phyloP scores from a whole-genome alignment of 2,329 filamentous ascomycete genomes.

The Diaporthe sp. region DNA sequence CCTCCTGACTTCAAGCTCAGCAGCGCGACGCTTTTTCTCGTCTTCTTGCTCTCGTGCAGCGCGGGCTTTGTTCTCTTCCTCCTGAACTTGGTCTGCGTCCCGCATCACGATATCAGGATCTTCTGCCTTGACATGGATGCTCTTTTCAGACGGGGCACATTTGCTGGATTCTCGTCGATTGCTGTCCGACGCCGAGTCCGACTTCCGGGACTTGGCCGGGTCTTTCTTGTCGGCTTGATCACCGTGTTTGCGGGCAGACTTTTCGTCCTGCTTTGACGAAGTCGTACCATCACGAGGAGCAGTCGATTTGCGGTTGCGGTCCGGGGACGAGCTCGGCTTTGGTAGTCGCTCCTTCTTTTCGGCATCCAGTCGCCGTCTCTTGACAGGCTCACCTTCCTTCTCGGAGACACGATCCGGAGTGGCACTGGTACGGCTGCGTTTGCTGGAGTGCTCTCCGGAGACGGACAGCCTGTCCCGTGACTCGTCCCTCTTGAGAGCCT shows the following conservation, averaged over 20 bases:
- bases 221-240: slow-evolving; percentile 58
- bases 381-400: slow-evolving; percentile 68
- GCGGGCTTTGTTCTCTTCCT: slow-evolving; percentile 45
- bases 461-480: slow-evolving; percentile 67
- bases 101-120: slow-evolving; percentile 70
- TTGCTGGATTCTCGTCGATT: slow-evolving; percentile 59
- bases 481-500: slow-evolving; percentile 73
- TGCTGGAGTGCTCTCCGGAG: slow-evolving; percentile 65
- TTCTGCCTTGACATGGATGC: slow-evolving; percentile 70
- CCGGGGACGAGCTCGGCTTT: slow-evolving; percentile 59
- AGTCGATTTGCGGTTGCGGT: slow-evolving; percentile 60
- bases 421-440: slow-evolving; percentile 70
- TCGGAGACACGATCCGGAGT: slow-evolving; percentile 69
- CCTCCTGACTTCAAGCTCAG: slow-evolving; percentile 47
- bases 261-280: slow-evolving; percentile 48
- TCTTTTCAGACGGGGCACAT: slow-evolving; percentile 59
- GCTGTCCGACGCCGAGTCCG: slow-evolving; percentile 50
- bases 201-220: slow-evolving; percentile 54
- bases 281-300: slow-evolving; percentile 55
- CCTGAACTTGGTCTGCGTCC: slow-evolving; percentile 54
- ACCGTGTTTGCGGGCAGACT: slow-evolving; percentile 54
- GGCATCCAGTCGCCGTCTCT: slow-evolving; percentile 69
- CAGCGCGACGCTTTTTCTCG: slow-evolving; percentile 48
- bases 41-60: slow-evolving; percentile 48
- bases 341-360: slow-evolving; percentile 65